phyloP scores from a whole-genome alignment of 2,329 filamentous ascomycete genomes.

The Nemania abortiva region DNA sequence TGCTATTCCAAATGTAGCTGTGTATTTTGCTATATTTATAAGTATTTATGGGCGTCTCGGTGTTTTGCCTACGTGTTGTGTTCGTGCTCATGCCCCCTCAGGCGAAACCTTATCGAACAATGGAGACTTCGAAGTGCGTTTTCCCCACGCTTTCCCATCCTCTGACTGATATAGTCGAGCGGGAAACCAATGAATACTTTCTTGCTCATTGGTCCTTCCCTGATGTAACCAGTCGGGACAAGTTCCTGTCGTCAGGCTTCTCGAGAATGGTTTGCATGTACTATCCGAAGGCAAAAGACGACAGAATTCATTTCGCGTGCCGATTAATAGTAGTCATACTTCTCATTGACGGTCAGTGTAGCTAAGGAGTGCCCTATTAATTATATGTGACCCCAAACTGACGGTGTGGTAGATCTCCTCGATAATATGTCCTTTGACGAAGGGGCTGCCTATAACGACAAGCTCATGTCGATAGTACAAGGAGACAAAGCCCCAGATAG shows the following conservation, averaged over 20 bases:
- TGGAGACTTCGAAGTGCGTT: neutral
- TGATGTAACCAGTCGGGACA: neutral
- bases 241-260: slow-evolving; percentile 2
- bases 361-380: neutral
- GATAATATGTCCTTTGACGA: slow-evolving; percentile 26
- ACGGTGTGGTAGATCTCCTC: neutral
- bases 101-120: neutral
- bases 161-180: neutral
- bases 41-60: neutral
- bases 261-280: slow-evolving; percentile 14
- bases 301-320: slow-evolving; percentile 23
- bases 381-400: neutral
- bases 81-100: neutral
- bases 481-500: slow-evolving; percentile 1
- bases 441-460: slow-evolving; percentile 25
- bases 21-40: too few species aligned
- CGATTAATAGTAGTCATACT: slow-evolving; percentile 17
- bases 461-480: slow-evolving; percentile 5
- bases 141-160: slow-evolving; percentile 8
- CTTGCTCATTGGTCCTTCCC: slow-evolving; percentile 23
- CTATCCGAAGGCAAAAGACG: slow-evolving; percentile 9
- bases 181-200: slow-evolving; percentile 21
- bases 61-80: neutral
- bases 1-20: too few species aligned
- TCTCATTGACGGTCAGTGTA: slow-evolving; percentile 17